phyloP scores from a whole-genome alignment of 495 filamentous ascomycete species.

The Rhypophila decipiens region DNA sequence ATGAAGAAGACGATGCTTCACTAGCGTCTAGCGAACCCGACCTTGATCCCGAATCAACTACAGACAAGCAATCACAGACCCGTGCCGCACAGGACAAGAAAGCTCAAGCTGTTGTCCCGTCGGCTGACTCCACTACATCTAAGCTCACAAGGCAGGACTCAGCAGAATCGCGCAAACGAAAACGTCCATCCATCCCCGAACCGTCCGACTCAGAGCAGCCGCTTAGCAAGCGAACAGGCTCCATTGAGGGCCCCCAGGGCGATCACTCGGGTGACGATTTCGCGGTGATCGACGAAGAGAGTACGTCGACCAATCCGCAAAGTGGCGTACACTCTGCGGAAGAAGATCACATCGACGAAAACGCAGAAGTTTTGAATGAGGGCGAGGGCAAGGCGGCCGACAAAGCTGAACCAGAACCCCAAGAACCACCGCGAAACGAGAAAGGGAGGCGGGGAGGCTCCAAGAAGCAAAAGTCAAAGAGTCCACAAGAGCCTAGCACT shows the following conservation, averaged over 20 bases:
- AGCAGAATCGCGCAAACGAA: constrained; percentile 44
- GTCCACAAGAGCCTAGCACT: constrained; percentile 20
- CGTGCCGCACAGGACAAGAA: constrained; percentile 25
- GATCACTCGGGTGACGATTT: constrained; percentile 31
- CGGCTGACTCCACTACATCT: constrained; percentile 9
- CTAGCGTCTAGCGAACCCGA: constrained; percentile 28
- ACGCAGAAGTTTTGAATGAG: constrained; percentile 11
- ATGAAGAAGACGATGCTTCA: constrained; percentile 30
- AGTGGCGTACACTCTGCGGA: constrained; percentile 36
- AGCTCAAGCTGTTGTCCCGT: constrained; percentile 11
- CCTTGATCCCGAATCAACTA: constrained; percentile 17
- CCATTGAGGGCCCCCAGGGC: constrained; percentile 27
- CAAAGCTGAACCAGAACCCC: constrained; percentile 21
- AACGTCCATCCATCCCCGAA: constrained; percentile 40
- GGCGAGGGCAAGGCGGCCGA: constrained; percentile 18
- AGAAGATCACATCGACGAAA: constrained; percentile 29
- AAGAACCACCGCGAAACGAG: constrained; percentile 18
- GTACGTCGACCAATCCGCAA: constrained; percentile 29
- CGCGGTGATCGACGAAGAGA: constrained; percentile 37
- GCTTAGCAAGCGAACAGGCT: constrained; percentile 52
- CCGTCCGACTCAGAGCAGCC: constrained; percentile 46
- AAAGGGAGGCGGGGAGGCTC: constrained; percentile 34
- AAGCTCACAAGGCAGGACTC: constrained; percentile 15
- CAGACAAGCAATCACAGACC: constrained; percentile 12
- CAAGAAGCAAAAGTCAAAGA: constrained; percentile 35